Conservation (phyloP, 2,329 filamentous ascomycete genomes). For the Leptographium galeiforme region DNA sequence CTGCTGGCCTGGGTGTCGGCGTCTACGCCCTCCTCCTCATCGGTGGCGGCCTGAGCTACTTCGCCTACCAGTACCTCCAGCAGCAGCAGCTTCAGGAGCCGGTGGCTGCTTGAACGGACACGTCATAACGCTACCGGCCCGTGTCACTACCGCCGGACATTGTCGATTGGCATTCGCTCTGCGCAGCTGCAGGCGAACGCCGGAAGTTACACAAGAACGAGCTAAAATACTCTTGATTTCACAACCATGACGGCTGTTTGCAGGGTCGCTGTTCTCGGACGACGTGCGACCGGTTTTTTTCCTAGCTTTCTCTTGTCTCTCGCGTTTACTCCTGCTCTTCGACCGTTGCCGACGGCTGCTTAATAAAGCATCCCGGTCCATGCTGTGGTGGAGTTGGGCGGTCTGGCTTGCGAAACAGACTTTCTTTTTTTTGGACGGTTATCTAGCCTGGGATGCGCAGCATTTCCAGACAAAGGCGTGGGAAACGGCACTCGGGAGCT, state of each 20-base stretch:
- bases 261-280: not conserved
- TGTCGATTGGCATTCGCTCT: not conserved
- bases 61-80: constrained; percentile 76
- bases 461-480: not conserved
- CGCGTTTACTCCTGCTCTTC: not conserved
- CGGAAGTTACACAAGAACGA: not conserved
- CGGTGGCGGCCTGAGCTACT: constrained; percentile 65
- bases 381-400: not conserved
- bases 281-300: not conserved
- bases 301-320: not conserved
- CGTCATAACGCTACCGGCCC: not conserved
- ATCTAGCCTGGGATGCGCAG: not conserved
- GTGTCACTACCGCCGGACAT: not conserved
- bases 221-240: not conserved
- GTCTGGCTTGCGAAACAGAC: not conserved
- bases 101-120: not conserved
- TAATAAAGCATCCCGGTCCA: not conserved
- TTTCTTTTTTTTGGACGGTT: not conserved
- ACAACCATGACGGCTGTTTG: not conserved
- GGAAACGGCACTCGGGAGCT: not conserved
- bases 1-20: constrained; percentile 55
- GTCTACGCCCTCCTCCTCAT: constrained; percentile 71
- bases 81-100: constrained; percentile 21
- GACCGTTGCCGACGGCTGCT: not conserved
- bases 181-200: not conserved